Percentiles rank a stretch among this genome's conserved stretches.
Conservation (phyloP, 768 basidiomycete genomes). For the Suillus hirtellus region DNA sequence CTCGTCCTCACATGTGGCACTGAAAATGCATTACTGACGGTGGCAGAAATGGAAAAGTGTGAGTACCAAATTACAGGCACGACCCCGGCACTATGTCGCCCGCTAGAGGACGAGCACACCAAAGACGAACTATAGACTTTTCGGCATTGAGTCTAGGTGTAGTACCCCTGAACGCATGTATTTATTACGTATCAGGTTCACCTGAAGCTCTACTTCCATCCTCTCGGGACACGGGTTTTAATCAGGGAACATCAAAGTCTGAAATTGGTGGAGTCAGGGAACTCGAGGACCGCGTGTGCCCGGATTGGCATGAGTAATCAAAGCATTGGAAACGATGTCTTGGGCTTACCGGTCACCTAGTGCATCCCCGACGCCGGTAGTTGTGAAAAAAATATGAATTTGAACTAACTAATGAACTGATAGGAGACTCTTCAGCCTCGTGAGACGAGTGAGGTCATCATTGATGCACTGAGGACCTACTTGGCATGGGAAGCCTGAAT, state of each 20-base stretch:
- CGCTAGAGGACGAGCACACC: slow-evolving; percentile 34
- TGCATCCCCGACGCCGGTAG: too few relatives aligned
- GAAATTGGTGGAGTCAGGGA: too few relatives aligned
- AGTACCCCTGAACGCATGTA: background rate
- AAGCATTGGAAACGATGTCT: too few relatives aligned
- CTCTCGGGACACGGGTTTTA: background rate
- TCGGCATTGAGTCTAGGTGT: background rate
- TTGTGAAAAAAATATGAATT: too few relatives aligned
- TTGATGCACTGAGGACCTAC: too few relatives aligned
- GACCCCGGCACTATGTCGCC: slow-evolving; percentile 77
- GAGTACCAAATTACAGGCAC: slow-evolving; percentile 89
- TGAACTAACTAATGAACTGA: too few relatives aligned
- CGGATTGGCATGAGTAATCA: too few relatives aligned
- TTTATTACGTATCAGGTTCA: background rate
- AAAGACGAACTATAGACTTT: slow-evolving; percentile 31
- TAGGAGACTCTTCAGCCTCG: too few relatives aligned
- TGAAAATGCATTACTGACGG: slow-evolving; percentile 75
- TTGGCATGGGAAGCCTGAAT: too few relatives aligned
- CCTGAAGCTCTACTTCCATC: background rate
- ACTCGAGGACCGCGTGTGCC: too few relatives aligned
- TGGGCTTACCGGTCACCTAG: too few relatives aligned
- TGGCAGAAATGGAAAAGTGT: slow-evolving; percentile 94
- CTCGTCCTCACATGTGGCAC: slow-evolving; percentile 82
- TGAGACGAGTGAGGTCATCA: too few relatives aligned
- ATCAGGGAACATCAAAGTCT: background rate